Conservation (phyloP, 2,329 filamentous ascomycete genomes). For the Exophiala sp. region DNA sequence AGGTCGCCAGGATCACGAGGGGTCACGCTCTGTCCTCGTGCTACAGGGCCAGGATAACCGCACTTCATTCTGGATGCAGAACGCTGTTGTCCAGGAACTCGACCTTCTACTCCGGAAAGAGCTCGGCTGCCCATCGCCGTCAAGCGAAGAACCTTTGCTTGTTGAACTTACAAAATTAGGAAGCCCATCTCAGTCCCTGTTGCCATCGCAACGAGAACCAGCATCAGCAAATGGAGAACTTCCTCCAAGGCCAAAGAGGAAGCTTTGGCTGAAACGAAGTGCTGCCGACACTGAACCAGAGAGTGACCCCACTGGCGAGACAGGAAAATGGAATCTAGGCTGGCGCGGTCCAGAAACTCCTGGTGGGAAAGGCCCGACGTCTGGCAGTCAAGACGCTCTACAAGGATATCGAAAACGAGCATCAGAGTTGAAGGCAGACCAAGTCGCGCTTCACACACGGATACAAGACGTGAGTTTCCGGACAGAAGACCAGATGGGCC, state of each 20-base stretch:
- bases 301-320: constrained; percentile 25
- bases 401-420: neutral
- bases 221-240: neutral
- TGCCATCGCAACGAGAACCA: constrained; percentile 1
- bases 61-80: constrained; percentile 44
- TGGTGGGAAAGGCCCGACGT: constrained; percentile 1
- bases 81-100: constrained; percentile 40
- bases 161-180: no score
- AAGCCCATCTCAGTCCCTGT: neutral
- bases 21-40: constrained; percentile 33
- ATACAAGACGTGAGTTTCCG: constrained; percentile 42
- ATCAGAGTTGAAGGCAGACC: constrained; percentile 23
- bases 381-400: neutral
- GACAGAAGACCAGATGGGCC: constrained; percentile 42
- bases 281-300: constrained; percentile 18
- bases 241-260: constrained; percentile 12
- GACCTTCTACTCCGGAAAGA: constrained; percentile 15
- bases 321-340: constrained; percentile 31
- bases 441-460: constrained; percentile 34
- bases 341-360: constrained; percentile 28
- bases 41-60: constrained; percentile 40
- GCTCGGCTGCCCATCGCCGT: neutral
- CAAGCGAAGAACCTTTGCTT: no score
- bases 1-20: constrained; percentile 7
- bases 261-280: constrained; percentile 21